Conservation (phyloP, 768 basidiomycete genomes). For the Serendipita indica region DNA sequence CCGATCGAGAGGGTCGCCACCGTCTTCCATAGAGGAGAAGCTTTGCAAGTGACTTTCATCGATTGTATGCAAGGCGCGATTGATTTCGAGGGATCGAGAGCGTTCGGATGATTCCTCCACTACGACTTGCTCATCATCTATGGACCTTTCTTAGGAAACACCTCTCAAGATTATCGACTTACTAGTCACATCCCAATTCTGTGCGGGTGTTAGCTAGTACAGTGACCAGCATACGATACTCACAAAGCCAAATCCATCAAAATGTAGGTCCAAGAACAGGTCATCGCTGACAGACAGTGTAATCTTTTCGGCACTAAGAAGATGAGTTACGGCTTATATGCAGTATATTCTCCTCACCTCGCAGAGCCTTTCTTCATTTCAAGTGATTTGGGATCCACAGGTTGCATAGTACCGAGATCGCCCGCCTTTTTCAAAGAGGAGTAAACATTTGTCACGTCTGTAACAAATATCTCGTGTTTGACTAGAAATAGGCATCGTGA, state of each 20-base stretch:
- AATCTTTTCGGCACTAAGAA: background rate
- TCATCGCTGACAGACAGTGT: background rate
- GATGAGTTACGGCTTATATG: background rate
- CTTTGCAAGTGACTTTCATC: constrained; percentile 9
- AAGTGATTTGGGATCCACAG: background rate
- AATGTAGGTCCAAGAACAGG: background rate
- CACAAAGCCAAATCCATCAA: background rate
- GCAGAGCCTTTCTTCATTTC: background rate
- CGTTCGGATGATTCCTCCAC: background rate
- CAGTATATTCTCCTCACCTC: background rate
- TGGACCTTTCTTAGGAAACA: background rate
- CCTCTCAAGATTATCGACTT: background rate
- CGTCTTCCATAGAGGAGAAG: background rate
- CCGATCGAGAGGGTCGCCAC: background rate
- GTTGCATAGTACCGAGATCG: background rate
- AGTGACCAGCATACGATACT: background rate
- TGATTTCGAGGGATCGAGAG: background rate
- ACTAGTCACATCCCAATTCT: constrained; percentile 4
- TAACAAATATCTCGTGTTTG: constrained; percentile 70
- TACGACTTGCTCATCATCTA: too few relatives aligned
- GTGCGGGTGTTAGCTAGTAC: background rate
- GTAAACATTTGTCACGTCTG: constrained; percentile 68
- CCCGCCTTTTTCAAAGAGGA: constrained; percentile 59
- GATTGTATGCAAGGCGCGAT: constrained; percentile 8
- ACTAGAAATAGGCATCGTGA: constrained; percentile 32